Evolutionary conservation across 106 monocot species (phyloP).

Genomic region (Hemerocallis citrina): DNA sequence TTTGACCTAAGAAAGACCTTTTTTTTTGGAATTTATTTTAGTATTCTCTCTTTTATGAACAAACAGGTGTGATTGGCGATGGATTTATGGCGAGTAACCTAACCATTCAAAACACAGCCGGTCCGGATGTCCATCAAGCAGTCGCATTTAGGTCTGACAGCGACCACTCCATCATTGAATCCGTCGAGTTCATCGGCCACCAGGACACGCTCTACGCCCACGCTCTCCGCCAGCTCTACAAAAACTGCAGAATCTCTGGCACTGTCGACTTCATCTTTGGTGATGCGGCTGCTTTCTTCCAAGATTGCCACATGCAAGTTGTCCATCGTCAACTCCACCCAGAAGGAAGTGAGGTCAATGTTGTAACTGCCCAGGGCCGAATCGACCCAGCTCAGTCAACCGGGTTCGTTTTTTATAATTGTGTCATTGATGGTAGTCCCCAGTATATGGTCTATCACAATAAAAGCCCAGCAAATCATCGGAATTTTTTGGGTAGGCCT

Average conservation of each 20-base stretch:
- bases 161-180: conserved; percentile 45
- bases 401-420: conserved; percentile 54
- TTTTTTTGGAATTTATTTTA: no score
- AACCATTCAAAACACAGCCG: conserved; percentile 56
- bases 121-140: conserved; percentile 53
- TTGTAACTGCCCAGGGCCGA: conserved; percentile 52
- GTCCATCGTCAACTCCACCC: conserved; percentile 15
- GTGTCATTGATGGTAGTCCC: conserved; percentile 34
- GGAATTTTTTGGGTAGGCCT: conserved; percentile 48
- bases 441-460: conserved; percentile 39
- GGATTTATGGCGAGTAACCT: conserved; percentile 53
- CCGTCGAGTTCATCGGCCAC: conserved; percentile 53
- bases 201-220: conserved; percentile 66
- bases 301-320: conserved; percentile 10
- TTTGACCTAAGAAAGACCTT: no score
- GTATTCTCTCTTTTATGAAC: no score
- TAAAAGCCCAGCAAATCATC: conserved; percentile 26
- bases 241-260: conserved; percentile 39
- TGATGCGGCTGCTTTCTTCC: conserved; percentile 40
- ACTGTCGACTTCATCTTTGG: conserved; percentile 78
- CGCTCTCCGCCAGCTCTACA: conserved; percentile 55
- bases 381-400: conserved; percentile 61
- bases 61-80: conserved; percentile 46
- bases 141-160: conserved; percentile 52
- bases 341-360: conserved; percentile 22